These are phyloP conservation scores for Pestalotiopsis fici DNA, from an alignment of 2,329 filamentous ascomycete species.

Conservation along the genomic window DNA sequence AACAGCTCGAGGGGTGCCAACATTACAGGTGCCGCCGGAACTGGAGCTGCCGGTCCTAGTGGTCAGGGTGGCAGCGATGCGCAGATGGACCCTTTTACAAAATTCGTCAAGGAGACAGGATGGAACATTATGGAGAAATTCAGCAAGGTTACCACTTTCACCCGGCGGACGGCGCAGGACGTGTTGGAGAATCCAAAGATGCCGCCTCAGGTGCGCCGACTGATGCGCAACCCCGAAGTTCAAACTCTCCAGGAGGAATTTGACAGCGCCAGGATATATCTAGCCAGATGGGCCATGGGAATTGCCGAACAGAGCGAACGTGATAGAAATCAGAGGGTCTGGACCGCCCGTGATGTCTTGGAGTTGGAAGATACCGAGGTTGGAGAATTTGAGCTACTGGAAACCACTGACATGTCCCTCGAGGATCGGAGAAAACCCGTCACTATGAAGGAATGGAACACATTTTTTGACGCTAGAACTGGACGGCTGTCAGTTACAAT, in stretches of 20 bases:
- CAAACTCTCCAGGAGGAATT: constrained; percentile 96
- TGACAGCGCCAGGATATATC: constrained; percentile 90
- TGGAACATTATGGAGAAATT: constrained; percentile 98
- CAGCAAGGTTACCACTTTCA: constrained; percentile 96
- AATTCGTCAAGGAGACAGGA: constrained; percentile 89
- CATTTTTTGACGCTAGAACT: constrained; percentile 76
- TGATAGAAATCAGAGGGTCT: constrained; percentile 83
- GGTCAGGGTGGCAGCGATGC: constrained; percentile 55
- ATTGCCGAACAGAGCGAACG: constrained; percentile 95
- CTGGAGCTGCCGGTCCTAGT: constrained; percentile 36
- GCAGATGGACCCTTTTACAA: constrained; percentile 89
- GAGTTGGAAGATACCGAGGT: constrained; percentile 94
- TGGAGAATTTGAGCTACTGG: constrained; percentile 92
- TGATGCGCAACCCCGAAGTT: constrained; percentile 90
- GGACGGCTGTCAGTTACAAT: constrained; percentile 78
- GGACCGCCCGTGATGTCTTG: constrained; percentile 89
- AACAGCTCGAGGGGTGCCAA: constrained; percentile 33
- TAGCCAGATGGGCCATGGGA: constrained; percentile 97
- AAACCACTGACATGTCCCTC: constrained; percentile 72
- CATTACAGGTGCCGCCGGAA: constrained; percentile 35
- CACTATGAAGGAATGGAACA: constrained; percentile 84
- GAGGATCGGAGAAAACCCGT: constrained; percentile 78
- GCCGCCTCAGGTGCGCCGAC: constrained; percentile 80
- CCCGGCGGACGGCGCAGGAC: constrained; percentile 86
- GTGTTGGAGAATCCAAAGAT: constrained; percentile 88